Evolutionary conservation across 1,284 basidiomycete species (phyloP), one percentile per base, ranked within the genome.

Genomic region (Ganoderma meredithae): DNA sequence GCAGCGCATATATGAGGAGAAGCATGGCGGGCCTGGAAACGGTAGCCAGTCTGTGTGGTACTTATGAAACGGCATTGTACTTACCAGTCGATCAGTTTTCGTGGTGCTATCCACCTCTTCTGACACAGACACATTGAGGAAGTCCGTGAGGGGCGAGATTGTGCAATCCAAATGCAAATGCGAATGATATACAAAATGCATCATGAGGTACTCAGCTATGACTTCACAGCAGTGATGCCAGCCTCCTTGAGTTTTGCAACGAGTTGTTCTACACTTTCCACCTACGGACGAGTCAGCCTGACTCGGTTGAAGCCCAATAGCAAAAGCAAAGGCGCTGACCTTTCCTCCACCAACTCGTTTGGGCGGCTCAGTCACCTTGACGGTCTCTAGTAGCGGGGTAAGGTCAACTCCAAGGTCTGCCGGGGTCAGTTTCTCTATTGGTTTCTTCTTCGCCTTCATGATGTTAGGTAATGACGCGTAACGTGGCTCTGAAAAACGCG

Each of bases 371-470:
- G 89, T 82, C n/a, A 99, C 94, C 76, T 94, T 95, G 76, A 99
- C 76, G 0, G 91, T 96, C 83, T 98, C 95, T 43, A 99, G 83
- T 56, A 90, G 86, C 19, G 95, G 95, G 1, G 88, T 86, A 55
- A 93, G 84, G 79, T 96, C 93, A 47, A 97, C 83, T n/a, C 91
- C 91, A 17, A 99, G 90, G 75, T 97, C 95, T 60, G 87, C 84
- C 10, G 95, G 85, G 41, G 90, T 90, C 70, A 96, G 76, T 78
- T 95, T 97, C 82, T 97, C 92, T 62, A 99, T 83, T 31, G 94
- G 93, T 84, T 99, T 99, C 89, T 99, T 99, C 88, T 99, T 99
- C 31, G 97, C 97, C 83, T 97, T 97, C 95, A 97, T 98, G 81
- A 97, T 97, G 78, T 96, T 97, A 19, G 96, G 96, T 71, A 98